Evolutionary conservation across 179 eudicot genomes (phyloP), one percentile per base, ranked within the genome.

Genomic region (Camellia oleifera): DNA sequence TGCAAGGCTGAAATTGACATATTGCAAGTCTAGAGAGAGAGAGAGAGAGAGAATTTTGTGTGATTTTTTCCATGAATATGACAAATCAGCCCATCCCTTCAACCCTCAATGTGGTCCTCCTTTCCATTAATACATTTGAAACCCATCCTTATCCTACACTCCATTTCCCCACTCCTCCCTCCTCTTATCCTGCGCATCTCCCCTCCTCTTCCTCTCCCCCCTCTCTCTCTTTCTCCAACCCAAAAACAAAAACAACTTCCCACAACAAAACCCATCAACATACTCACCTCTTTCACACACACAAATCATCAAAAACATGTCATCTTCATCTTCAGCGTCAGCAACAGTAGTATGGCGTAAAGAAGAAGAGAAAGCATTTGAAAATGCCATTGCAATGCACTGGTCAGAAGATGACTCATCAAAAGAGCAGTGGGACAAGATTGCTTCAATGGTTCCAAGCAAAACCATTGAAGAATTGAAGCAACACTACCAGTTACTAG

Each of bases 331-430:
- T 60, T 54, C 84, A n/a, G 48, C 60, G 81, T 76, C 86, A 63
- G 79, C 78, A 9, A 71, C 70, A 17, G 80, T n/a, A 53, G 75
- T 18, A 20, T 93, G 98, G 98, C 89, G 88, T 75, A 85, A 93
- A 82, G 94, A 92, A 73, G 97, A 93, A 83, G 98, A 92, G 85
- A 93, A 88, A 62, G 91, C 91, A 0, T 93, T 93, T 45, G 98
- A 93, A 82, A 89, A 93, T 62, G 97, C 89, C 72, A 91, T 93
- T 69, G 97, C 98, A 9, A 72, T 83, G 72, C 91, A 89, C 77
- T 86, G 84, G 76, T 69, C 71, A 17, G 88, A 84, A 7, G 79
- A 86, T 32, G 40, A 32, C 40, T 32, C 40, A 44, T 74, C 83
- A 0, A 81, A 88, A 44, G 72, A 85, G 15, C 83, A 81, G 48